Percentiles rank a stretch among this genome's conserved stretches.
phyloP scores from a whole-genome alignment of 371 early-diverging fungal species.

The Mortierella sp. region DNA sequence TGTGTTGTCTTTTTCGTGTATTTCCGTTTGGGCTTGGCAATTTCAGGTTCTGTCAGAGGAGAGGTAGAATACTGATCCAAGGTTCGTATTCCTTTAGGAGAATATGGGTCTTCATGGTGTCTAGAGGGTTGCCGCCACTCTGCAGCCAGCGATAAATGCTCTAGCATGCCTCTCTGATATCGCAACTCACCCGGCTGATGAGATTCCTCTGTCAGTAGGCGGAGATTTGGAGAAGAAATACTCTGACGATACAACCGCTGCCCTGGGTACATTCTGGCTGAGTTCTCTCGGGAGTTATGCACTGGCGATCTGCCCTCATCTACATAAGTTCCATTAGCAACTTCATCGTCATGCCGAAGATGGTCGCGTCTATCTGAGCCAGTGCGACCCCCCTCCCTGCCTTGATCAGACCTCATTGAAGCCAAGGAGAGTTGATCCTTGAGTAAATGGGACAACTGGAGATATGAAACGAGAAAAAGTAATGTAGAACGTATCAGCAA shows the following conservation, averaged over 20 bases:
- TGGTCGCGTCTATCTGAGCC: neutral
- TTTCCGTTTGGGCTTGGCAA: constrained; percentile 28
- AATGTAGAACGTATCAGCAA: neutral
- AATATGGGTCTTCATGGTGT: neutral
- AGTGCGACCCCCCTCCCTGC: neutral
- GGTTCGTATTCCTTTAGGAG: neutral
- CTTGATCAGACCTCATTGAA: neutral
- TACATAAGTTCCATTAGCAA: neutral
- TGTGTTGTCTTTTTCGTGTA: constrained; percentile 25
- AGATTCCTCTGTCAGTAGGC: neutral
- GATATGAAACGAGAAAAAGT: neutral
- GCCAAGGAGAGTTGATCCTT: constrained; percentile 35
- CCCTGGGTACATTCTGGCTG: neutral
- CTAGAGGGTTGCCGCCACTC: neutral
- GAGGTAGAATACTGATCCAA: neutral
- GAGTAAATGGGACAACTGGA: constrained; percentile 33
- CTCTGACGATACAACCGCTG: neutral
- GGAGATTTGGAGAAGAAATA: neutral
- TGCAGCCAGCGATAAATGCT: neutral
- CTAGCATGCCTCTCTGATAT: neutral
- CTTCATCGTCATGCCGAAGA: neutral
- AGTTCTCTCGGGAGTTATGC: neutral
- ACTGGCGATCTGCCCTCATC: neutral
- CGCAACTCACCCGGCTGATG: no score
- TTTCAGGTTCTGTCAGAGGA: neutral